phyloP scores from a whole-genome alignment of 2,329 filamentous ascomycete genomes.

The Aureobasidium lini region DNA sequence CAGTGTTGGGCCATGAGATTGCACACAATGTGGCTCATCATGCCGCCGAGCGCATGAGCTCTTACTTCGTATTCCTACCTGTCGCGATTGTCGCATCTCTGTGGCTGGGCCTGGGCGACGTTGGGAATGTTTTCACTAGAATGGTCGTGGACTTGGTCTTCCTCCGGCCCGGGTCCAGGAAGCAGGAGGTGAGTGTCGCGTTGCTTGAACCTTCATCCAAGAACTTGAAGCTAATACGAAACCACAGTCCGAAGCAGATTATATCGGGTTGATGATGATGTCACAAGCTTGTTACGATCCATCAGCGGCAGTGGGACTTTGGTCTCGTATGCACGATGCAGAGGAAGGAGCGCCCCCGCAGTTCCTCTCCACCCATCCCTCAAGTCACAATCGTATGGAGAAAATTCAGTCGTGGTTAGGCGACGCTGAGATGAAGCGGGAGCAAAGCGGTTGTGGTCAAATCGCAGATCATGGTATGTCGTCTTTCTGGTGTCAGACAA shows the following conservation, averaged over 20 bases:
- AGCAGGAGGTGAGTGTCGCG: slow-evolving; percentile 47
- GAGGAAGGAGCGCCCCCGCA: slow-evolving; percentile 52
- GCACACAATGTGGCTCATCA: slow-evolving; percentile 68
- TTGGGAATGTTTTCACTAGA: slow-evolving; percentile 24
- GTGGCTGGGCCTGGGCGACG: slow-evolving; percentile 37
- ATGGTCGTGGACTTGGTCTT: slow-evolving; percentile 56
- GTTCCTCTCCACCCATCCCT: slow-evolving; percentile 70
- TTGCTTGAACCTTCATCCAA: neutral
- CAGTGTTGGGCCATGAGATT: slow-evolving; percentile 73
- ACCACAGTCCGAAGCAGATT: slow-evolving; percentile 59
- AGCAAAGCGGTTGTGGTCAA: slow-evolving; percentile 18
- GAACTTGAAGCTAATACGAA: neutral
- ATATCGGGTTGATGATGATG: slow-evolving; percentile 78
- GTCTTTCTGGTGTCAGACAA: neutral
- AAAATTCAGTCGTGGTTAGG: slow-evolving; percentile 56
- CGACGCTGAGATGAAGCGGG: slow-evolving; percentile 32
- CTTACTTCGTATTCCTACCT: slow-evolving; percentile 30
- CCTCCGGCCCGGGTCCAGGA: slow-evolving; percentile 58
- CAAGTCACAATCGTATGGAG: slow-evolving; percentile 56
- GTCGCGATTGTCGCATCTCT: slow-evolving; percentile 29
- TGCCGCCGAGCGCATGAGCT: slow-evolving; percentile 55
- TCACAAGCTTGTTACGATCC: slow-evolving; percentile 71
- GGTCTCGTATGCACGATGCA: slow-evolving; percentile 49
- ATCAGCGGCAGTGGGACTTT: slow-evolving; percentile 57
- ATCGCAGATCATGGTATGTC: slow-evolving; percentile 14